These are phyloP conservation scores for Diaporthe humulicola DNA, from an alignment of 2,329 filamentous ascomycete genomes.

Conservation along the genomic window DNA sequence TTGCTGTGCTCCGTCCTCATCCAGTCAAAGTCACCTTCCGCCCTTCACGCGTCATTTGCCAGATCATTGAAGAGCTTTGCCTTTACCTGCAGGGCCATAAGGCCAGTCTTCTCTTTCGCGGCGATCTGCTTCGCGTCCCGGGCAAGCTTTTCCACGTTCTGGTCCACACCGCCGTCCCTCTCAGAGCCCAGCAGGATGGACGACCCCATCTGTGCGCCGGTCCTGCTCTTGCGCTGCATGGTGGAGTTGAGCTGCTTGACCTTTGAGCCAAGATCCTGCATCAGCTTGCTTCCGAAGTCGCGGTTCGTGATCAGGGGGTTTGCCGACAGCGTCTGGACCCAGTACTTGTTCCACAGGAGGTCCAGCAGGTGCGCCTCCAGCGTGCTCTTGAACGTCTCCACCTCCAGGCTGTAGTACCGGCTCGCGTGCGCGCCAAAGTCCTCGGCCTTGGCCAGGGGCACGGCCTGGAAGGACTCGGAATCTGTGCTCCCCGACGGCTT, in stretches of 20 bases:
- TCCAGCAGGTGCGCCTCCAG: constrained; percentile 90
- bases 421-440: constrained; percentile 95
- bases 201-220: constrained; percentile 42
- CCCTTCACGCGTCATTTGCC: constrained; percentile 41
- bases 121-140: constrained; percentile 72
- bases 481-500: constrained; percentile 56
- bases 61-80: constrained; percentile 69
- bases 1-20: neutral
- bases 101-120: constrained; percentile 71
- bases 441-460: constrained; percentile 92
- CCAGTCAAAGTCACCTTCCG: neutral
- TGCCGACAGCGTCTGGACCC: constrained; percentile 95
- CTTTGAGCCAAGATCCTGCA: constrained; percentile 88
- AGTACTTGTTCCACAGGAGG: constrained; percentile 98
- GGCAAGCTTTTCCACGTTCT: constrained; percentile 71
- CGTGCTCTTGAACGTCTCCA: constrained; percentile 94
- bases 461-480: constrained; percentile 76
- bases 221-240: constrained; percentile 51
- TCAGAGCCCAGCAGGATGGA: constrained; percentile 41
- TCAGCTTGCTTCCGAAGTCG: constrained; percentile 93
- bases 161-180: constrained; percentile 54
- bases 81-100: constrained; percentile 74
- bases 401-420: constrained; percentile 91
- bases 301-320: constrained; percentile 92
- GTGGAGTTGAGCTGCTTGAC: constrained; percentile 73